phyloP scores from a whole-genome alignment of 208 protist species.

The Leishmania braziliensis region DNA sequence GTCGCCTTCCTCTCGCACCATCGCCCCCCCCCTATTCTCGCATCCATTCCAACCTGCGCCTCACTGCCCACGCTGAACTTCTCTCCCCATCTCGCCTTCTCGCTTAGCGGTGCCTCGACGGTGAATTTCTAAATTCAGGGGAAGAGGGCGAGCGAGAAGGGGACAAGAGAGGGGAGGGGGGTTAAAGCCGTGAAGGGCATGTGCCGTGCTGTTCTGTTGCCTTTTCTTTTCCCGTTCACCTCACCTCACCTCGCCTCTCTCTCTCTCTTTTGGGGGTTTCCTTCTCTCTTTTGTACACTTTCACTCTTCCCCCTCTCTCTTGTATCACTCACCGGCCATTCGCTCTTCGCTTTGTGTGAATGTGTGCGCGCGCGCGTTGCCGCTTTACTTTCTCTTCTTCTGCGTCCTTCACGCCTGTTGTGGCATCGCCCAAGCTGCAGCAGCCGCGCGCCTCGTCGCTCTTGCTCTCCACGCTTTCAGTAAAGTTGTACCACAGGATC shows the following conservation, averaged over 20 bases:
- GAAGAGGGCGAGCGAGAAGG: background rate
- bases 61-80: too few species aligned
- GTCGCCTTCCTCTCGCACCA: background rate
- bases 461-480: background rate
- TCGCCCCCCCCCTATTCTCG: background rate
- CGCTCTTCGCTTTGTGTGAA: background rate
- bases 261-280: background rate
- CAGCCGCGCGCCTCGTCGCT: background rate
- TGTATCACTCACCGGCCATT: background rate
- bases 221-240: background rate
- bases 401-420: background rate
- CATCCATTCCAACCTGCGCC: background rate
- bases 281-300: background rate
- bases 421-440: background rate
- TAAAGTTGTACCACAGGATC: background rate
- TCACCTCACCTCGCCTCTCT: background rate
- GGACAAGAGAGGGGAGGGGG: background rate
- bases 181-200: background rate
- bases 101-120: background rate
- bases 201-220: background rate
- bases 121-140: constrained; percentile 26
- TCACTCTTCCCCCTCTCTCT: background rate
- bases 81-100: background rate
- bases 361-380: background rate
- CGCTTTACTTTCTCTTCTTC: too few species aligned